These are phyloP conservation scores for Mycena maculata DNA, from an alignment of 768 basidiomycete genomes.

Conservation along the genomic window DNA sequence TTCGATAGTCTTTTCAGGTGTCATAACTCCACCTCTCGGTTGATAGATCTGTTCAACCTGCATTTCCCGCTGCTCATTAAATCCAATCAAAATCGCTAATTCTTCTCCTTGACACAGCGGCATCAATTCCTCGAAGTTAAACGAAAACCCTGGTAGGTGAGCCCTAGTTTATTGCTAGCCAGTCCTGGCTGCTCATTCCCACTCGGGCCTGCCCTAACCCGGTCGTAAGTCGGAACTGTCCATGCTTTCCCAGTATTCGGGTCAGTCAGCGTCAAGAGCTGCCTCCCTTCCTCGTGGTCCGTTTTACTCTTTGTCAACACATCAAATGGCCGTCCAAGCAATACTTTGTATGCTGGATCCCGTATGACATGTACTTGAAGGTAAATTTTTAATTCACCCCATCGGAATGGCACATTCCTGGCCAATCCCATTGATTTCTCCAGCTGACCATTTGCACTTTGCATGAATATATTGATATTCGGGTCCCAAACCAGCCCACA, in stretches of 20 bases:
- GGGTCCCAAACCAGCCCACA: conserved; percentile 36
- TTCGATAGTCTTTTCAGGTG: conserved; percentile 10
- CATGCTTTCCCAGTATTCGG: conserved; percentile 35
- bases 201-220: neutral
- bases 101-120: conserved; percentile 21
- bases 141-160: conserved; percentile 11
- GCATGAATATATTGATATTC: conserved; percentile 38
- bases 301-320: conserved; percentile 37
- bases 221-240: conserved; percentile 23
- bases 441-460: conserved; percentile 41
- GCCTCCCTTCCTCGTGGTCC: conserved; percentile 33
- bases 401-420: conserved; percentile 39
- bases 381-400: conserved; percentile 37
- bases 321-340: conserved; percentile 46
- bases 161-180: no score
- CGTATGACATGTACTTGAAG: conserved; percentile 45
- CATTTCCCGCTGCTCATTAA: neutral
- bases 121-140: conserved; percentile 17
- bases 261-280: conserved; percentile 40
- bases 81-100: conserved; percentile 11
- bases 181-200: no score
- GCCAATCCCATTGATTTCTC: conserved; percentile 43
- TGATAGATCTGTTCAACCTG: conserved; percentile 7
- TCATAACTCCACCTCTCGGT: conserved; percentile 16
- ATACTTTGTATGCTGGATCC: conserved; percentile 39